A percentile compares a stretch with the other conserved stretches of the same genome.
Evolutionary conservation across 371 early-diverging fungal genomes (phyloP).

Genomic region (Mortierella sp.): DNA sequence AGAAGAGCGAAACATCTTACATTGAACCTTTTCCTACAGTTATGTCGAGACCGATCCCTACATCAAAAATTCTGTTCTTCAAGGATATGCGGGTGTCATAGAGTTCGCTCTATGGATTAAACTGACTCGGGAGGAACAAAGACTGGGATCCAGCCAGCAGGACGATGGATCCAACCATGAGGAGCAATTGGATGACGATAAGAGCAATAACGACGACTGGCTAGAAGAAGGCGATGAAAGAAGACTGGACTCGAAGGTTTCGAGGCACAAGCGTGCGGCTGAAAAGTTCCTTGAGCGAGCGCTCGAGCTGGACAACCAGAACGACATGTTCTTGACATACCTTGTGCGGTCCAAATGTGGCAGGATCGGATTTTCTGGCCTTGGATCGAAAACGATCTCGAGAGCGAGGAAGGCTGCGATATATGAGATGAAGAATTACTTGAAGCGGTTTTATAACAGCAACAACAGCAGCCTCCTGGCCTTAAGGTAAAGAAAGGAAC

Average conservation of each 20-base stretch:
- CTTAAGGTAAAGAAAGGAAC: constrained; percentile 23
- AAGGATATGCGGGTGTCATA: constrained; percentile 37
- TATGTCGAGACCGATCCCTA: constrained; percentile 19
- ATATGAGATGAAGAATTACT: constrained; percentile 18
- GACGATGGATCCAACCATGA: neutral
- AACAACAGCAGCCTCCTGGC: constrained; percentile 29
- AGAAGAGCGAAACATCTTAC: too few species aligned
- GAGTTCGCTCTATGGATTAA: constrained; percentile 36
- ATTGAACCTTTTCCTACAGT: constrained; percentile 15
- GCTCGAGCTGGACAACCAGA: constrained; percentile 16
- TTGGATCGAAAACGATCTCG: constrained; percentile 12
- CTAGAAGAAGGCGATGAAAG: constrained; percentile 9
- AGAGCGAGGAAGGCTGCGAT: constrained; percentile 14
- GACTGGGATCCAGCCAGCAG: neutral
- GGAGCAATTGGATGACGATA: neutral
- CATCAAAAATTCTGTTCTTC: constrained; percentile 24
- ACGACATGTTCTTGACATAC: constrained; percentile 37
- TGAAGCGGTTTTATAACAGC: constrained; percentile 15
- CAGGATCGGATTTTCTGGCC: constrained; percentile 9
- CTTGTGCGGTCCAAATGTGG: constrained; percentile 32
- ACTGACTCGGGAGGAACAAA: constrained; percentile 1
- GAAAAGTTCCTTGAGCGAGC: constrained; percentile 21
- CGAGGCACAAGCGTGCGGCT: constrained; percentile 13
- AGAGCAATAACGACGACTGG: constrained; percentile 7
- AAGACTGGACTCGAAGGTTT: constrained; percentile 5